Conservation (phyloP, 1,284 basidiomycete genomes). For the Bothia castanella region DNA sequence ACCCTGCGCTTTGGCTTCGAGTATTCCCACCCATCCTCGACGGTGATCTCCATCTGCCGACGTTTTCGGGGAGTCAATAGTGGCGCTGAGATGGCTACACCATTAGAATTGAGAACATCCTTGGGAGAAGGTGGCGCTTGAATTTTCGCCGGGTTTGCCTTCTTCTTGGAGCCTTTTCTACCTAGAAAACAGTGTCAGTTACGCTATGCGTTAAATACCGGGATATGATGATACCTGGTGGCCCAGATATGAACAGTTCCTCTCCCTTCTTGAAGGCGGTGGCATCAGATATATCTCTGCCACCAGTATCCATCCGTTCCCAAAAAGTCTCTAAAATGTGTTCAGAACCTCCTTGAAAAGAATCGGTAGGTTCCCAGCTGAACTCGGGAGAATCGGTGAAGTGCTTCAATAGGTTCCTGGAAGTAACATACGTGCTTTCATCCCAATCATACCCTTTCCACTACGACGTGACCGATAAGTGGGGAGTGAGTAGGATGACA, state of each 20-base stretch:
- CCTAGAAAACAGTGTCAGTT: constrained; percentile 16
- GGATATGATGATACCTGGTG: constrained; percentile 45
- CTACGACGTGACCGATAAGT: constrained; percentile 34
- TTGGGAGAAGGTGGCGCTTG: constrained; percentile 7
- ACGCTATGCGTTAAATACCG: not conserved
- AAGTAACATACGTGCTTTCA: constrained; percentile 62
- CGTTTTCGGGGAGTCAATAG: constrained; percentile 25
- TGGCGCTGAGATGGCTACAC: constrained; percentile 21
- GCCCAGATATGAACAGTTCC: constrained; percentile 50
- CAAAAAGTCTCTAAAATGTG: constrained; percentile 59
- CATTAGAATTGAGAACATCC: constrained; percentile 8
- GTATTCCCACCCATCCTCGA: constrained; percentile 8
- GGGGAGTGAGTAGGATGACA: not conserved
- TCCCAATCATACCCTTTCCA: constrained; percentile 63
- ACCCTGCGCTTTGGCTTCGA: constrained; percentile 11
- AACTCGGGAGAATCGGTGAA: constrained; percentile 8
- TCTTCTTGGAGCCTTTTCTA: constrained; percentile 24
- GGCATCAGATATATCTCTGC: constrained; percentile 49
- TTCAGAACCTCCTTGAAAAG: constrained; percentile 54
- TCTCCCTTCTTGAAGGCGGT: constrained; percentile 53
- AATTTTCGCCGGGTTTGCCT: constrained; percentile 10
- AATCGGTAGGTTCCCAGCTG: constrained; percentile 68
- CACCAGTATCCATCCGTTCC: constrained; percentile 48
- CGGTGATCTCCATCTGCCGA: constrained; percentile 10
- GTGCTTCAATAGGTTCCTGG: not conserved